These are phyloP conservation scores for Teunomyces stri DNA, from an alignment of 805 yeast species.

Conservation along the genomic window DNA sequence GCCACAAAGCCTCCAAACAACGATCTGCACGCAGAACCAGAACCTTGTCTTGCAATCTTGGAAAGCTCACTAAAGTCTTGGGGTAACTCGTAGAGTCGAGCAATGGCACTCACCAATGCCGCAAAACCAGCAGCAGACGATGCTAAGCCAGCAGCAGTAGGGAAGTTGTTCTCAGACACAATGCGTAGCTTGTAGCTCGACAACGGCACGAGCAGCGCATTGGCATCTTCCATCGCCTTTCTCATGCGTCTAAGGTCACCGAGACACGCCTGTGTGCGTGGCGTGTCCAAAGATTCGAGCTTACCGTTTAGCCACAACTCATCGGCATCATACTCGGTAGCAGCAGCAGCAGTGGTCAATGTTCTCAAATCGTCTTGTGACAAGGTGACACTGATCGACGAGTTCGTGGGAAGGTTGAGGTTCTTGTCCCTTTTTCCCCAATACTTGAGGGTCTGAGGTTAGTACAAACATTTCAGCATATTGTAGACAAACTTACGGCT, in stretches of 20 bases:
- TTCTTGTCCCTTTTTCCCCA: conserved; percentile 97
- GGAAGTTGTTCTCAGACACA: conserved; percentile 93
- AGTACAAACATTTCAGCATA: conserved; percentile 20
- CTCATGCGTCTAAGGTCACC: conserved; percentile 72
- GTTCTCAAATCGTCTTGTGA: conserved; percentile 90
- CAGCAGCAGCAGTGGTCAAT: conserved; percentile 80
- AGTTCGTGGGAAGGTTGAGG: conserved; percentile 91
- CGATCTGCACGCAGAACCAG: conserved; percentile 98
- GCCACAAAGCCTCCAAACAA: conserved; percentile 97
- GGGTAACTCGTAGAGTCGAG: conserved; percentile 82
- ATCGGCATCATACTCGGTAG: conserved; percentile 56
- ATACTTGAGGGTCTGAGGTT: conserved; percentile 75
- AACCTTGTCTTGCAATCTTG: conserved; percentile 94
- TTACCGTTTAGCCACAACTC: conserved; percentile 84
- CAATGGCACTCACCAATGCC: conserved; percentile 87
- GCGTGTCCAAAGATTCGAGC: conserved; percentile 64
- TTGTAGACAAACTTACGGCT: conserved; percentile 42
- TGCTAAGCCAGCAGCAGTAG: conserved; percentile 98
- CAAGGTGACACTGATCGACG: conserved; percentile 91
- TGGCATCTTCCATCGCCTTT: conserved; percentile 52
- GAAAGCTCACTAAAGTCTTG: conserved; percentile 81
- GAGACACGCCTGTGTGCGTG: conserved; percentile 70
- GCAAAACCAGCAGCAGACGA: conserved; percentile 99
- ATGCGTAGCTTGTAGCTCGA: conserved; percentile 69
- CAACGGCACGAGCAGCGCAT: conserved; percentile 56